These are phyloP conservation scores for Fusarium sp. DNA, from an alignment of 2,329 filamentous ascomycete species.

Conservation along the genomic window DNA sequence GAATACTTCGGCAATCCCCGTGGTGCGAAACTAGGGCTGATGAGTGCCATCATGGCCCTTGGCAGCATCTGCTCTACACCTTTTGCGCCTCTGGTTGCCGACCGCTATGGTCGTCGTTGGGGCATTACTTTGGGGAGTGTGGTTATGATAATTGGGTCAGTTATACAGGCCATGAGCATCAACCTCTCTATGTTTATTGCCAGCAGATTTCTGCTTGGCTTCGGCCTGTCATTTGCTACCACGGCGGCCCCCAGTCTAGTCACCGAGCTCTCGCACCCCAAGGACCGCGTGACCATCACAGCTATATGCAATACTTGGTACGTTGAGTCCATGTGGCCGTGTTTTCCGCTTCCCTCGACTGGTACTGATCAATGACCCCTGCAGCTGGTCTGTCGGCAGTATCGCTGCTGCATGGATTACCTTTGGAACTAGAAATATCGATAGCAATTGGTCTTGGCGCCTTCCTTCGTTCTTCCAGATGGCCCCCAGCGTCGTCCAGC, in stretches of 20 bases:
- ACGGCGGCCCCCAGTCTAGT: constrained; percentile 32
- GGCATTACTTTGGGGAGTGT: constrained; percentile 29
- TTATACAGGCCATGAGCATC: constrained; percentile 19
- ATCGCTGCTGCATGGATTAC: constrained; percentile 32
- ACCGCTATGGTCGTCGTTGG: constrained; percentile 34
- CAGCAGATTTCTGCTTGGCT: constrained; percentile 32
- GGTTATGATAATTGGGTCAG: constrained; percentile 23
- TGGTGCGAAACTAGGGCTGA: no score
- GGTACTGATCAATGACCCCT: no score
- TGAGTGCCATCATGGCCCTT: no score
- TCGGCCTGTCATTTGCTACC: constrained; percentile 35
- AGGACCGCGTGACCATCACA: constrained; percentile 35
- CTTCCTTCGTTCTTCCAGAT: constrained; percentile 31
- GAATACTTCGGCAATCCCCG: no score
- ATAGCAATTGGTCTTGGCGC: constrained; percentile 33
- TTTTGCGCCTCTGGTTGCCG: background rate
- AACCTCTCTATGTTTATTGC: constrained; percentile 23
- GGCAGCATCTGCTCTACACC: no score
- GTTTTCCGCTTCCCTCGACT: no score
- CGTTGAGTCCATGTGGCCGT: no score
- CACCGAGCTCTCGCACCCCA: constrained; percentile 34
- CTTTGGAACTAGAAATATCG: constrained; percentile 32
- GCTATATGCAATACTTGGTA: background rate
- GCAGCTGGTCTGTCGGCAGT: constrained; percentile 35
- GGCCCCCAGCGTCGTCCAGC: constrained; percentile 18